Percentiles rank a stretch among this genome's conserved stretches.
Conservation (phyloP, 495 filamentous ascomycete species). For the Bacidia rubella region DNA sequence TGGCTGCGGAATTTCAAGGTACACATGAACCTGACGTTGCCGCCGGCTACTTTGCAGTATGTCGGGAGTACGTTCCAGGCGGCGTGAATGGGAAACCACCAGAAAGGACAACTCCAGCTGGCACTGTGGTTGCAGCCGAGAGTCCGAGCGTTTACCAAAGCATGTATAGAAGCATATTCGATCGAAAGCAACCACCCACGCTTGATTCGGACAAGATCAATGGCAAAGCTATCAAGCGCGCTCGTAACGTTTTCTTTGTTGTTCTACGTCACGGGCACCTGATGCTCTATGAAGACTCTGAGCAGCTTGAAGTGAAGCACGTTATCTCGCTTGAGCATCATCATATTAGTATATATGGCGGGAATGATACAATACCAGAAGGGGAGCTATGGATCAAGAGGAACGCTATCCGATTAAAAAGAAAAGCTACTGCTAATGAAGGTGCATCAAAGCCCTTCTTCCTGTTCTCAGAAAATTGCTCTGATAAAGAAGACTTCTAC, state of each 20-base stretch:
- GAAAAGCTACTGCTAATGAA: constrained; percentile 51
- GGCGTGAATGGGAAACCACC: constrained; percentile 87
- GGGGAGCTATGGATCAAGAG: constrained; percentile 91
- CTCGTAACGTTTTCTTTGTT: constrained; percentile 87
- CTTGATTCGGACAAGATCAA: constrained; percentile 33
- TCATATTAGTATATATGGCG: constrained; percentile 72
- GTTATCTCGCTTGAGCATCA: constrained; percentile 87
- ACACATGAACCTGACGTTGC: constrained; percentile 68
- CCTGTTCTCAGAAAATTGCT: constrained; percentile 85
- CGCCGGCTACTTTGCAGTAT: constrained; percentile 89
- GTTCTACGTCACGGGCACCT: constrained; percentile 82
- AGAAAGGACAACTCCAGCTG: constrained; percentile 71
- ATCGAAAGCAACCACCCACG: constrained; percentile 50
- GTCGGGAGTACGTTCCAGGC: constrained; percentile 78
- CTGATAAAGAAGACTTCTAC: constrained; percentile 97
- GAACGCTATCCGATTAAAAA: constrained; percentile 77
- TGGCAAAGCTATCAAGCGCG: constrained; percentile 53
- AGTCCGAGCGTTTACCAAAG: constrained; percentile 92
- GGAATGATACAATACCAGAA: constrained; percentile 68
- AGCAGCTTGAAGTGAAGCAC: constrained; percentile 85
- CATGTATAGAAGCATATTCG: constrained; percentile 95
- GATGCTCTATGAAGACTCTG: constrained; percentile 88
- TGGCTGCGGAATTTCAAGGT: constrained; percentile 42
- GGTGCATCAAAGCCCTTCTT: constrained; percentile 66
- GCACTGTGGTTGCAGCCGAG: constrained; percentile 52